Conservation (phyloP, 208 protist species). For the Crithidia acanthocephali region DNA sequence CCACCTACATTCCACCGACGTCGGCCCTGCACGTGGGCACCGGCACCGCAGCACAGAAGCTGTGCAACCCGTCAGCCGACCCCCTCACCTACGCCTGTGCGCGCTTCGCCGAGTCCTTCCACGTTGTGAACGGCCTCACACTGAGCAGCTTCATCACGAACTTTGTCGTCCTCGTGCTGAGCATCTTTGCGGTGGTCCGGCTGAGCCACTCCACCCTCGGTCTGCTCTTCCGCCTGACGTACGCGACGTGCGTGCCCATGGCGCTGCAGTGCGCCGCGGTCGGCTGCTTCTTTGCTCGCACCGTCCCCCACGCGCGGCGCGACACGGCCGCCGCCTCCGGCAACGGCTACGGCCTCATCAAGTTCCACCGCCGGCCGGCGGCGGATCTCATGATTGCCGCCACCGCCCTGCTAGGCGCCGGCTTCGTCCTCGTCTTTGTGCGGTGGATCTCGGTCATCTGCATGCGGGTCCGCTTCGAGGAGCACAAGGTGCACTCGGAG, state of each 20-base stretch:
- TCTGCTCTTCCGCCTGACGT: constrained; percentile 32
- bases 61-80: constrained; percentile 41
- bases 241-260: constrained; percentile 36
- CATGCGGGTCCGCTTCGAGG: constrained; percentile 30
- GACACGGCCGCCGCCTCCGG: constrained; percentile 14
- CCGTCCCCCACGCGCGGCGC: constrained; percentile 41
- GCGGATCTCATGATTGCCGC: constrained; percentile 51
- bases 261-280: constrained; percentile 53
- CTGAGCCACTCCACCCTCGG: constrained; percentile 34
- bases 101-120: constrained; percentile 60
- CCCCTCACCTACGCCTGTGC: constrained; percentile 47
- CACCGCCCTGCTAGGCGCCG: constrained; percentile 39
- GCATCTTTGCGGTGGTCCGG: constrained; percentile 45
- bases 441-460: constrained; percentile 37
- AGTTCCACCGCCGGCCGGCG: constrained; percentile 38
- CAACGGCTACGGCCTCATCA: constrained; percentile 4
- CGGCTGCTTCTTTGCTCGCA: constrained; percentile 45
- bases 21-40: constrained; percentile 3
- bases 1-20: constrained; percentile 27
- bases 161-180: constrained; percentile 36
- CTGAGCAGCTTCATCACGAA: constrained; percentile 54
- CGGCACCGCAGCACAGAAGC: constrained; percentile 15
- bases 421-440: constrained; percentile 32
- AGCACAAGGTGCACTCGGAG: constrained; percentile 26
- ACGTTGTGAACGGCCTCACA: constrained; percentile 54